Conservation (phyloP, 805 yeast species). For the Barnettozyma wickerhamii region DNA sequence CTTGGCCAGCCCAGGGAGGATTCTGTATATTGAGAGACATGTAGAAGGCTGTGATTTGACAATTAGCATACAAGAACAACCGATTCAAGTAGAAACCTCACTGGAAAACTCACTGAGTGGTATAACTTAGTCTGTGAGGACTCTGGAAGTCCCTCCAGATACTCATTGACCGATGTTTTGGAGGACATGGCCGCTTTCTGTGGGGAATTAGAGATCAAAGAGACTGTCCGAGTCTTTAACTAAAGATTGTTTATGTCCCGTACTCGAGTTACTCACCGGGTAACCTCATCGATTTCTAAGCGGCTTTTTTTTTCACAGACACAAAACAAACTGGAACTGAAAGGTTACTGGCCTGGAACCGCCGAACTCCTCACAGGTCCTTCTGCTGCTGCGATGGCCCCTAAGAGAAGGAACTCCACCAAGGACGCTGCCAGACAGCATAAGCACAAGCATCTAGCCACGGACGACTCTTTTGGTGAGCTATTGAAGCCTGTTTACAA, state of each 20-base stretch:
- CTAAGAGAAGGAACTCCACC: constrained; percentile 22
- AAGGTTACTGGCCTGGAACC: not conserved
- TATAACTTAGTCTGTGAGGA: constrained; percentile 79
- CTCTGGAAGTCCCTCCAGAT: constrained; percentile 86
- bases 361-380: too few relatives aligned
- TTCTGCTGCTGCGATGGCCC: constrained; percentile 14
- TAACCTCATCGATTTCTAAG: constrained; percentile 12
- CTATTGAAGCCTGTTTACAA: constrained; percentile 75
- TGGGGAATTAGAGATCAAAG: not conserved
- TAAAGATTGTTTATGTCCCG: too few relatives aligned
- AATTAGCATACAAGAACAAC: not conserved
- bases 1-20: constrained; percentile 86
- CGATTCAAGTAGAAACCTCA: too few relatives aligned
- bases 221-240: too few relatives aligned
- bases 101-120: constrained; percentile 40
- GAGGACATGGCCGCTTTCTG: constrained; percentile 20
- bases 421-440: constrained; percentile 10
- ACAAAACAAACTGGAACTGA: not conserved
- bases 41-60: constrained; percentile 75
- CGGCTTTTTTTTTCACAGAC: constrained; percentile 1
- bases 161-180: constrained; percentile 66
- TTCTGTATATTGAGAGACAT: constrained; percentile 85
- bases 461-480: constrained; percentile 68
- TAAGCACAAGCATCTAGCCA: constrained; percentile 20
- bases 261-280: constrained; percentile 10